Evolutionary conservation across 805 yeast species (phyloP).

Genomic region (Yamadazyma tumulicola): DNA sequence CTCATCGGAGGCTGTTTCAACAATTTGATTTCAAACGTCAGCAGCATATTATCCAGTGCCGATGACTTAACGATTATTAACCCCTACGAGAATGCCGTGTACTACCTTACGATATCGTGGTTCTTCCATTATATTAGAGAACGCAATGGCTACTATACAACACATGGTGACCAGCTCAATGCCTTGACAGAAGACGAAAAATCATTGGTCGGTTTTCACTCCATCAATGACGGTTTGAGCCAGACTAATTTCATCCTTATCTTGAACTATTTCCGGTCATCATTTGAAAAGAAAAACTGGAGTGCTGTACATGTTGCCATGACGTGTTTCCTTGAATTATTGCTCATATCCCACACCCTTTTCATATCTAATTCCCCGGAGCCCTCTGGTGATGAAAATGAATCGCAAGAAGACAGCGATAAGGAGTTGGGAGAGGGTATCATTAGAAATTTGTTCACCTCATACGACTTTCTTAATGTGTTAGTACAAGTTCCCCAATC

Average conservation of each 20-base stretch:
- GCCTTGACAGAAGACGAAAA: slow-evolving; percentile 23
- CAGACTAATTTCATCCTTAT: slow-evolving; percentile 59
- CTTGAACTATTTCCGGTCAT: slow-evolving; percentile 41
- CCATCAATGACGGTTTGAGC: slow-evolving; percentile 54
- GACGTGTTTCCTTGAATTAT: slow-evolving; percentile 61
- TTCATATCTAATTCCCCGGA: slow-evolving; percentile 21
- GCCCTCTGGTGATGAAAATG: slow-evolving; percentile 22
- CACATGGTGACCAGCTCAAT: slow-evolving; percentile 8
- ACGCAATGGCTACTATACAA: slow-evolving; percentile 9
- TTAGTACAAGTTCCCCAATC: slow-evolving; percentile 58
- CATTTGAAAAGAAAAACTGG: slow-evolving; percentile 45
- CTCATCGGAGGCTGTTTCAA: slow-evolving; percentile 77
- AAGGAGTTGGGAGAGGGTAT: slow-evolving; percentile 53
- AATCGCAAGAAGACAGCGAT: slow-evolving; percentile 34
- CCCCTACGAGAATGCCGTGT: slow-evolving; percentile 40
- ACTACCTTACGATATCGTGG: slow-evolving; percentile 67
- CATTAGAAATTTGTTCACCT: slow-evolving; percentile 66
- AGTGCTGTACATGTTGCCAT: slow-evolving; percentile 67
- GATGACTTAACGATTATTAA: slow-evolving; percentile 30
- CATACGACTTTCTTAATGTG: slow-evolving; percentile 53
- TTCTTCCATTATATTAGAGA: slow-evolving; percentile 63
- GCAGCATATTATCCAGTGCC: slow-evolving; percentile 35
- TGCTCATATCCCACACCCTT: slow-evolving; percentile 47
- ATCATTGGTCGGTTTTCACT: slow-evolving; percentile 30
- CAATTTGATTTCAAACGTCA: slow-evolving; percentile 52